phyloP scores from a whole-genome alignment of 139 green algal genomes.

The Ulvella scutata region DNA sequence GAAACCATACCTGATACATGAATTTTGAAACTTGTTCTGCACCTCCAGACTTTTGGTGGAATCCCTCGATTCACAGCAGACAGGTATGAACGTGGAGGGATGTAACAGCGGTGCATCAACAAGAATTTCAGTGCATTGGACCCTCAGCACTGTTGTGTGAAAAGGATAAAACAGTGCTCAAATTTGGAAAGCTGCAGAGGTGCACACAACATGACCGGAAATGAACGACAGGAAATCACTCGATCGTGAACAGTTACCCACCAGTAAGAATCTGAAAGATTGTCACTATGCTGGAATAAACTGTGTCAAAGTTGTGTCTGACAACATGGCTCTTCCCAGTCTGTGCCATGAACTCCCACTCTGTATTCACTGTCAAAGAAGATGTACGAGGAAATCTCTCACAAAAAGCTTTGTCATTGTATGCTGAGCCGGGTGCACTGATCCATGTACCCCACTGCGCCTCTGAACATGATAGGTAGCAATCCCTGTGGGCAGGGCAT shows the following conservation, averaged over 20 bases:
- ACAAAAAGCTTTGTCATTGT: constrained; percentile 27
- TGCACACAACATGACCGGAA: too few species aligned
- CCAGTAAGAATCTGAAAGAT: constrained; percentile 43
- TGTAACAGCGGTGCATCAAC: too few species aligned
- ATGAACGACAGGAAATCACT: background rate
- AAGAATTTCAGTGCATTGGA: too few species aligned
- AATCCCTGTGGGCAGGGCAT: constrained; percentile 33
- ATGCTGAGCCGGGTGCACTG: constrained; percentile 13
- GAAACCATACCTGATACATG: too few species aligned
- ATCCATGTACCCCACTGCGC: constrained; percentile 17
- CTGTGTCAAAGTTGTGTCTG: constrained; percentile 39
- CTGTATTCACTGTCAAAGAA: background rate
- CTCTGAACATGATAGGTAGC: constrained; percentile 27
- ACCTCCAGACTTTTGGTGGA: too few species aligned
- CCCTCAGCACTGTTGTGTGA: too few species aligned
- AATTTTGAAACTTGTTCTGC: too few species aligned
- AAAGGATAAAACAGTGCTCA: too few species aligned
- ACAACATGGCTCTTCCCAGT: constrained; percentile 23
- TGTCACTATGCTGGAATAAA: constrained; percentile 32
- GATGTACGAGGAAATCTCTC: constrained; percentile 20
- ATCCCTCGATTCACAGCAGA: too few species aligned
- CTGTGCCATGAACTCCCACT: background rate
- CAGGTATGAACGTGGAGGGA: too few species aligned
- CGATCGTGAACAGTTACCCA: constrained; percentile 11
- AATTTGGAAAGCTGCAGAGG: too few species aligned